These are phyloP conservation scores for Lentinula novae-zelandiae DNA, from an alignment of 1,284 basidiomycete species.

Conservation along the genomic window DNA sequence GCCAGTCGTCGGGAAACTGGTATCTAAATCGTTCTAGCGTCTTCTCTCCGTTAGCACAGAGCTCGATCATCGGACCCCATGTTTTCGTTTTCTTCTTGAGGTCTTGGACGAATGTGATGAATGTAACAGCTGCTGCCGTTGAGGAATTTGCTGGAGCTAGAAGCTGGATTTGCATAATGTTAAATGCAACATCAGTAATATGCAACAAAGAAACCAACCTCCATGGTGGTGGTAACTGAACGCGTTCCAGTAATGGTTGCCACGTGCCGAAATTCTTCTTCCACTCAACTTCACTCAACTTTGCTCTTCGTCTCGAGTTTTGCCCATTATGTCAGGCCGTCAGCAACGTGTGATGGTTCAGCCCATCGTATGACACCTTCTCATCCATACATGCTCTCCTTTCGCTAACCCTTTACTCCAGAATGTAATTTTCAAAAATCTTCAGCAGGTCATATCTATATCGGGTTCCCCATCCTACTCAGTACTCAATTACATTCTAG, in stretches of 20 bases:
- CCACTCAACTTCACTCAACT: conserved; percentile 16
- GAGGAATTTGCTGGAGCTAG: conserved; percentile 70
- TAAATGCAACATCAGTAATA: conserved; percentile 8
- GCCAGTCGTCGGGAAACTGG: conserved; percentile 96
- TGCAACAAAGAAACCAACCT: conserved; percentile 20
- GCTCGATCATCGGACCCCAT: conserved; percentile 97
- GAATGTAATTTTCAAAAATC: conserved; percentile 99
- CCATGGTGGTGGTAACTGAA: conserved; percentile 27
- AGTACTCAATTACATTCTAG: conserved; percentile 35
- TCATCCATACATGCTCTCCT: conserved; percentile 17
- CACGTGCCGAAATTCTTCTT: conserved; percentile 15
- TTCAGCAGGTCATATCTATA: conserved; percentile 65
- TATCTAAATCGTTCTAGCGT: conserved; percentile 95
- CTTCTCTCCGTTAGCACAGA: conserved; percentile 93
- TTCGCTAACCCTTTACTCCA: conserved; percentile 27
- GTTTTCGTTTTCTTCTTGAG: conserved; percentile 94
- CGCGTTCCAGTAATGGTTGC: conserved; percentile 1
- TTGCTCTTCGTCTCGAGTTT: conserved; percentile 15
- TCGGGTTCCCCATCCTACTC: neutral
- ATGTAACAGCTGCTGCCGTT: conserved; percentile 96
- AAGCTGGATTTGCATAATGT: conserved; percentile 30
- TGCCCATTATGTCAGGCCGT: conserved; percentile 77
- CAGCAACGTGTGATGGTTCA: conserved; percentile 97
- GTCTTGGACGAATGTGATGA: conserved; percentile 99
- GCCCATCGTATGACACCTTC: conserved; percentile 75